Evolutionary conservation across 768 basidiomycete species (phyloP).

Genomic region (Tephrocybe sp.): DNA sequence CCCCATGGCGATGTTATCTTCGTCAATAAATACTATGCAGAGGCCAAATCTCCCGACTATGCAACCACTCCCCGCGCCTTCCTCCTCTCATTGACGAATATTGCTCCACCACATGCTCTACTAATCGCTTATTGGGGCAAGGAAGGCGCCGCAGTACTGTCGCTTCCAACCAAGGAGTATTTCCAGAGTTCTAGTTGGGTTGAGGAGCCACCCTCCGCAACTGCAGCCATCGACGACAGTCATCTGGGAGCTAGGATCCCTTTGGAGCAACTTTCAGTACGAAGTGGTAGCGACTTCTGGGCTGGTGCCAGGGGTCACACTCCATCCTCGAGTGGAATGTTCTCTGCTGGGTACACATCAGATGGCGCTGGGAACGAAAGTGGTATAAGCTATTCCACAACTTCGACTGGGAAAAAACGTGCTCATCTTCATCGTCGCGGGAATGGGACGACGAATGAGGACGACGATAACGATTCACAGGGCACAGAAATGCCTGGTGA

Average conservation of each 20-base stretch:
- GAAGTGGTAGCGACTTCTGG: slow-evolving; percentile 79
- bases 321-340: slow-evolving; percentile 51
- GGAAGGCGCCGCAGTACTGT: slow-evolving; percentile 78
- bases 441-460: slow-evolving; percentile 34
- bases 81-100: slow-evolving; percentile 66
- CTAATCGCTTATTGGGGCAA: slow-evolving; percentile 81
- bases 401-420: slow-evolving; percentile 17
- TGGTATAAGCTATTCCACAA: slow-evolving; percentile 24
- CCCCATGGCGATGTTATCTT: slow-evolving; percentile 85
- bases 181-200: slow-evolving; percentile 85
- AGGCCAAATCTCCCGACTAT: slow-evolving; percentile 56
- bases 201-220: slow-evolving; percentile 39
- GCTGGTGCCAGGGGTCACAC: slow-evolving; percentile 56
- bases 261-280: slow-evolving; percentile 42
- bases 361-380: slow-evolving; percentile 22
- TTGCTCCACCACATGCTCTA: slow-evolving; percentile 69
- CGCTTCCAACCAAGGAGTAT: slow-evolving; percentile 80
- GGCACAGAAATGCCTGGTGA: slow-evolving; percentile 51
- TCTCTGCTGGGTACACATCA: slow-evolving; percentile 36
- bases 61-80: slow-evolving; percentile 71
- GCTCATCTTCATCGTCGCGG: slow-evolving; percentile 22
- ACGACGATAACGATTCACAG: slow-evolving; percentile 58
- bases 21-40: slow-evolving; percentile 69
- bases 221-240: slow-evolving; percentile 8
- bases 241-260: slow-evolving; percentile 19